Conservation (phyloP, 1,139 yeast genomes). For the Arxiozyma bovina region DNA sequence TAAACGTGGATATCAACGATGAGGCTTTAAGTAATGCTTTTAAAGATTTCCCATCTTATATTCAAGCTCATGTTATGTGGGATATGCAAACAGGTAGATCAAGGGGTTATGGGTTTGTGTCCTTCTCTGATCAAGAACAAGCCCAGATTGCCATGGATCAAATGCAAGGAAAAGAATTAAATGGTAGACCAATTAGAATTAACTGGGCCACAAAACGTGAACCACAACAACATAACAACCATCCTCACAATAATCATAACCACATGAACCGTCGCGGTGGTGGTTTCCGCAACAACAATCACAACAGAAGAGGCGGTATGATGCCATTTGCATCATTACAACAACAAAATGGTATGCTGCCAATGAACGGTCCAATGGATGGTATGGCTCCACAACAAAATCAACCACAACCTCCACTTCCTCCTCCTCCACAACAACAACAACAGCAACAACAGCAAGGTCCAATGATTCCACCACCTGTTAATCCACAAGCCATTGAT, state of each 20-base stretch:
- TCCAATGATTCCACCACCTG: slow-evolving; percentile 29
- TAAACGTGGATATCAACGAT: slow-evolving; percentile 76
- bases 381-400: slow-evolving; percentile 3
- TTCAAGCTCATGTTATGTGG: slow-evolving; percentile 95
- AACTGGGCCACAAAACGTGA: slow-evolving; percentile 85
- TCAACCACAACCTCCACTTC: slow-evolving; percentile 5
- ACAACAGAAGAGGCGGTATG: slow-evolving; percentile 4
- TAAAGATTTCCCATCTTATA: slow-evolving; percentile 48
- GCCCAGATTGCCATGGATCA: slow-evolving; percentile 66
- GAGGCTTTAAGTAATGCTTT: slow-evolving; percentile 57
- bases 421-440: slow-evolving; percentile 9
- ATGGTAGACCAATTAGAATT: slow-evolving; percentile 70
- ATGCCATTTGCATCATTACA: not conserved
- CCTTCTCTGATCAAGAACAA: slow-evolving; percentile 55
- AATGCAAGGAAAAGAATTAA: slow-evolving; percentile 67
- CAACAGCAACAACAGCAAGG: slow-evolving; percentile 14
- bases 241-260: slow-evolving; percentile 19
- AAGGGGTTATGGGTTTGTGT: slow-evolving; percentile 89
- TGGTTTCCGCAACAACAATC: slow-evolving; percentile 19
- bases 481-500: slow-evolving; percentile 52
- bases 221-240: slow-evolving; percentile 28
- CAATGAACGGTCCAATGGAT: slow-evolving; percentile 1
- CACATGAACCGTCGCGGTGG: slow-evolving; percentile 19
- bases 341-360: slow-evolving; percentile 14
- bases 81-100: slow-evolving; percentile 91